phyloP scores from a whole-genome alignment of 306 rosid genomes.

The Rosa rugosa region DNA sequence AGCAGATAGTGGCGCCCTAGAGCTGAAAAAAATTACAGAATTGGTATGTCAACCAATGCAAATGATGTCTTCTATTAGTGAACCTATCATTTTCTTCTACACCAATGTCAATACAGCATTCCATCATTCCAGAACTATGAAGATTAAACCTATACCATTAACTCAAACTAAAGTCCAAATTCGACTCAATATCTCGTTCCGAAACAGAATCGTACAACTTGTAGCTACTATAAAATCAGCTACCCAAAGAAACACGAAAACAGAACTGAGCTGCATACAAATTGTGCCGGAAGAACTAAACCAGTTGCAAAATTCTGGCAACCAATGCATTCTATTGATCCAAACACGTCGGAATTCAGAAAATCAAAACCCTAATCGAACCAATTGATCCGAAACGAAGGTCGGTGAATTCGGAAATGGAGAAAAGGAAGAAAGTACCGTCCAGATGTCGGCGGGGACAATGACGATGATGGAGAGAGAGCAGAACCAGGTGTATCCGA shows the following conservation, averaged over 20 bases:
- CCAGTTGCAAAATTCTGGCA: not conserved
- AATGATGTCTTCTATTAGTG: not conserved
- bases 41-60: not conserved
- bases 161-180: not conserved
- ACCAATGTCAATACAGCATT: not conserved
- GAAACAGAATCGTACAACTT: not conserved
- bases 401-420: not conserved
- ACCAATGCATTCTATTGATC: not conserved
- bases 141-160: not conserved
- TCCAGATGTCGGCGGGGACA: constrained; percentile 98
- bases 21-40: not conserved
- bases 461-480: constrained; percentile 94
- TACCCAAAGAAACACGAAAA: not conserved
- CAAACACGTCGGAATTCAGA: not conserved
- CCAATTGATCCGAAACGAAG: not conserved
- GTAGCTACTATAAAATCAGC: not conserved
- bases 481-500: constrained; percentile 92
- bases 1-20: not conserved
- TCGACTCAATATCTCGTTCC: not conserved
- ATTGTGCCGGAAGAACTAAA: not conserved
- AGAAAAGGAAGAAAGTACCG: constrained; percentile 40
- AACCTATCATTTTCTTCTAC: not conserved
- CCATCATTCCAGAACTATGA: not conserved
- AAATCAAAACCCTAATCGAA: constrained; percentile 1
- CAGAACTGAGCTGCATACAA: not conserved